These are phyloP conservation scores for Populus alba DNA, from an alignment of 345 rosid genomes.

Conservation along the genomic window DNA sequence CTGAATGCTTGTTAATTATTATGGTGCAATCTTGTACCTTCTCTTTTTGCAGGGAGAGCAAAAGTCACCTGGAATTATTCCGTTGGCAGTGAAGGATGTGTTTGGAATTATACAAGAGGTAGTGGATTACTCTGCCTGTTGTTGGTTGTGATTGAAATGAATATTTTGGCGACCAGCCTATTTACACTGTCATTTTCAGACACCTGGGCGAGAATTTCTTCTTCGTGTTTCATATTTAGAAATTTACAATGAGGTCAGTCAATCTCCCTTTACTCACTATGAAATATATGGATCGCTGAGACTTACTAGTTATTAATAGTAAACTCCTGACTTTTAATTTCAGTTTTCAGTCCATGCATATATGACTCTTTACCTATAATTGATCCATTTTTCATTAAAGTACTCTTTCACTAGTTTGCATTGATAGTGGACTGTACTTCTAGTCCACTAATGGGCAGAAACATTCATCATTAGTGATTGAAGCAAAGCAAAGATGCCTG, in stretches of 20 bases:
- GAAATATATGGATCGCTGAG: not conserved
- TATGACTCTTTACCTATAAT: too few species aligned
- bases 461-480: not conserved
- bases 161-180: slow-evolving; percentile 8
- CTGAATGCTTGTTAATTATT: not conserved
- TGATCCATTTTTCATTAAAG: not conserved
- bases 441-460: not conserved
- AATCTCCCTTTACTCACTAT: not conserved
- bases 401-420: not conserved
- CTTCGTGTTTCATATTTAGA: slow-evolving; percentile 97
- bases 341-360: too few species aligned
- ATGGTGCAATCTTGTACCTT: slow-evolving; percentile 2
- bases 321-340: not conserved
- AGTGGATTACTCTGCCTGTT: slow-evolving; percentile 9
- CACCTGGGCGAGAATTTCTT: slow-evolving; percentile 86
- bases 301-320: too few species aligned
- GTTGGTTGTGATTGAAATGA: not conserved
- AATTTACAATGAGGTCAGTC: slow-evolving; percentile 87
- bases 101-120: slow-evolving; percentile 98
- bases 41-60: slow-evolving; percentile 69
- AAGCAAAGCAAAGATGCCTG: not conserved
- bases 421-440: not conserved
- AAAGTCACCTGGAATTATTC: slow-evolving; percentile 92
- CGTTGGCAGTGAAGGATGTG: slow-evolving; percentile 89
- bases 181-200: slow-evolving; percentile 45